Conservation (phyloP, 345 rosid genomes). For the Lepidium aucheri region DNA sequence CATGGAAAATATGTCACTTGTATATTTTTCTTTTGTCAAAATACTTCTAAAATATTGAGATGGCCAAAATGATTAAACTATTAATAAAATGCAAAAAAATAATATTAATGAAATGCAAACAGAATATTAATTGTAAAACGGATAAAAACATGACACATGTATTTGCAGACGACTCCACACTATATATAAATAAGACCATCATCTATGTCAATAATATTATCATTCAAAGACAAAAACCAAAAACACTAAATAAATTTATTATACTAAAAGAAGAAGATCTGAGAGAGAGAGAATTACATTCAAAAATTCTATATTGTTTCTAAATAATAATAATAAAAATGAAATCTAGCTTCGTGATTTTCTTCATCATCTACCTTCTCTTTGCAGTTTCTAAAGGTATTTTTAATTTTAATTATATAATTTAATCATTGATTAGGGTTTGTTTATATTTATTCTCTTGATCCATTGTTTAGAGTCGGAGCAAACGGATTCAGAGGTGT, state of each 20-base stretch:
- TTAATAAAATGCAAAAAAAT: too few species aligned
- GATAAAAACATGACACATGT: conserved; percentile 19
- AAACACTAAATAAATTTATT: background rate
- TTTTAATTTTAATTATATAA: background rate
- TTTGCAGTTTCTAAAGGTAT: conserved; percentile 10
- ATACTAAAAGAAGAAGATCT: background rate
- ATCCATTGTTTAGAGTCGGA: background rate
- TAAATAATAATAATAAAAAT: conserved; percentile 6
- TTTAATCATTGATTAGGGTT: background rate
- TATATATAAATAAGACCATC: conserved; percentile 17
- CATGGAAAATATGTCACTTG: too few species aligned
- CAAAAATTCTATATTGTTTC: background rate
- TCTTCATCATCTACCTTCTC: conserved; percentile 10
- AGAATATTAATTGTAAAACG: too few species aligned
- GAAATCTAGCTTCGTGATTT: conserved; percentile 19
- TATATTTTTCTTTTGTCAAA: too few species aligned
- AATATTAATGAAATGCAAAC: too few species aligned
- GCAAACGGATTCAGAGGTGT: conserved; percentile 9
- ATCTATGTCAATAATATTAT: conserved; percentile 1
- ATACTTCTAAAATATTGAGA: too few species aligned
- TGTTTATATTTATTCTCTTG: background rate
- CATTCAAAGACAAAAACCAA: conserved; percentile 12
- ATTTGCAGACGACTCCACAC: background rate
- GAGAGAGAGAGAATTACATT: background rate
- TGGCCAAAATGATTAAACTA: too few species aligned